A percentile compares a stretch with the other conserved stretches of the same genome.
These are phyloP conservation scores for Elongisporangium undulatum DNA, from an alignment of 352 stramenopile genomes.

Conservation along the genomic window DNA sequence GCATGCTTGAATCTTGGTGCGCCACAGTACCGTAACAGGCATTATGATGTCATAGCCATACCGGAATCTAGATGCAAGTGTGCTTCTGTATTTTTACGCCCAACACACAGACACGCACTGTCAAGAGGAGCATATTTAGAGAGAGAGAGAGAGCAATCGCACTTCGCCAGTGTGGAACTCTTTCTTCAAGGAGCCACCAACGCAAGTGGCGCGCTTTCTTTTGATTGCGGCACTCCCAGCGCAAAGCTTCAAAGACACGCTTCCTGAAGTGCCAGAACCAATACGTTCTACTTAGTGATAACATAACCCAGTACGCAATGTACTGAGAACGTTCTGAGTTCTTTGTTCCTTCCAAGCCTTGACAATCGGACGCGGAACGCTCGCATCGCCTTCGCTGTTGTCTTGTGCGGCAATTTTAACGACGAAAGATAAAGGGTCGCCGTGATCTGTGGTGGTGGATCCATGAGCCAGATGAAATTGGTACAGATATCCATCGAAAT, in stretches of 20 bases:
- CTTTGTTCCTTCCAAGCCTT: not conserved
- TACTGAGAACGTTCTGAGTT: not conserved
- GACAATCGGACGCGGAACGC: not conserved
- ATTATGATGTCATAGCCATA: not conserved
- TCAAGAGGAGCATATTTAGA: conserved; percentile 5
- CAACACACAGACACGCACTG: conserved; percentile 1
- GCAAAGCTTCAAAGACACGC: not conserved
- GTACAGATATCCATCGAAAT: not conserved
- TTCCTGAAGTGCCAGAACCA: not conserved
- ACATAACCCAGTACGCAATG: not conserved
- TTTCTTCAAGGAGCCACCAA: not conserved
- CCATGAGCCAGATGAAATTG: not conserved
- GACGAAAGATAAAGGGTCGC: not conserved
- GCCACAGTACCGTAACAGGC: not conserved
- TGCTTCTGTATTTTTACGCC: not conserved
- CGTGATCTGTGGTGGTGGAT: not conserved
- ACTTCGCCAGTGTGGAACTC: not conserved
- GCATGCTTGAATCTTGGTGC: not conserved
- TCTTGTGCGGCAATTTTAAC: not conserved
- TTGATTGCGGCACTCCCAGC: not conserved
- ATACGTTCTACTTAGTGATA: not conserved
- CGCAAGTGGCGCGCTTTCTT: not conserved
- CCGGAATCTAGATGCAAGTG: not conserved
- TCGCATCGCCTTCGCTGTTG: not conserved
- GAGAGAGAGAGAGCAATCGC: not conserved